Percentiles rank a stretch among this genome's conserved stretches.
These are phyloP conservation scores for Fusarium chlamydosporum DNA, from an alignment of 2,329 filamentous ascomycete genomes.

Conservation along the genomic window DNA sequence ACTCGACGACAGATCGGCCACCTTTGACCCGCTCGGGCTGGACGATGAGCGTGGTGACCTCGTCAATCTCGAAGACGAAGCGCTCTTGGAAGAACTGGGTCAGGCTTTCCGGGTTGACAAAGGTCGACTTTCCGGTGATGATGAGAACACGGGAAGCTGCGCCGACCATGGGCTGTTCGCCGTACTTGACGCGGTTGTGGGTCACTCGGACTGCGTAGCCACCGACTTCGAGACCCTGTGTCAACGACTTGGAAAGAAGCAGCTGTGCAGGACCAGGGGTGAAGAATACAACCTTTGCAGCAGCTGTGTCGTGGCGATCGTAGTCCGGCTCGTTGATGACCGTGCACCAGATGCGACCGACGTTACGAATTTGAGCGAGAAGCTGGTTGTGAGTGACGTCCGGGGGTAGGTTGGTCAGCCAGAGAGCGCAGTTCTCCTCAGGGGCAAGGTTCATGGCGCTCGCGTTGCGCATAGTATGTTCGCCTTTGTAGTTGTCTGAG, in stretches of 20 bases:
- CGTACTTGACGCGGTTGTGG: conserved; percentile 65
- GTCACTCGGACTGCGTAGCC: conserved; percentile 57
- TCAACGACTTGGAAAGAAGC: conserved; percentile 47
- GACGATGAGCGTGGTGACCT: conserved; percentile 54
- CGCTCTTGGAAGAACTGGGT: conserved; percentile 58
- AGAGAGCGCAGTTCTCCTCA: conserved; percentile 65
- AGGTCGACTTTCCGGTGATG: conserved; percentile 60
- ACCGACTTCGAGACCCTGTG: conserved; percentile 56
- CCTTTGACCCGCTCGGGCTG: conserved; percentile 31
- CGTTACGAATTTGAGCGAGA: conserved; percentile 59
- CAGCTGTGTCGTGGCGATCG: conserved; percentile 56
- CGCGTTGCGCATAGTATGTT: conserved; percentile 56
- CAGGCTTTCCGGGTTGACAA: conserved; percentile 62
- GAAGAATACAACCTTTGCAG: conserved; percentile 67
- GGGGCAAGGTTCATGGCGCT: conserved; percentile 52
- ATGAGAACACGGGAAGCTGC: conserved; percentile 64
- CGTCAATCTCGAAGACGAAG: conserved; percentile 65
- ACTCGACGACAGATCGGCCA: conserved; percentile 60
- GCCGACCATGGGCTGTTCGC: conserved; percentile 49
- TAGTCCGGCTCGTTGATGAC: conserved; percentile 66
- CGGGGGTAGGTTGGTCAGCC: conserved; percentile 66
- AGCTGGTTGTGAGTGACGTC: conserved; percentile 60
- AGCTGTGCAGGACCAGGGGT: conserved; percentile 56
- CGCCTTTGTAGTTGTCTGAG: conserved; percentile 56
- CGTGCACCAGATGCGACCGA: conserved; percentile 66